Evolutionary conservation across 2,329 filamentous ascomycete genomes (phyloP).

Genomic region (Nothophoma quercina): DNA sequence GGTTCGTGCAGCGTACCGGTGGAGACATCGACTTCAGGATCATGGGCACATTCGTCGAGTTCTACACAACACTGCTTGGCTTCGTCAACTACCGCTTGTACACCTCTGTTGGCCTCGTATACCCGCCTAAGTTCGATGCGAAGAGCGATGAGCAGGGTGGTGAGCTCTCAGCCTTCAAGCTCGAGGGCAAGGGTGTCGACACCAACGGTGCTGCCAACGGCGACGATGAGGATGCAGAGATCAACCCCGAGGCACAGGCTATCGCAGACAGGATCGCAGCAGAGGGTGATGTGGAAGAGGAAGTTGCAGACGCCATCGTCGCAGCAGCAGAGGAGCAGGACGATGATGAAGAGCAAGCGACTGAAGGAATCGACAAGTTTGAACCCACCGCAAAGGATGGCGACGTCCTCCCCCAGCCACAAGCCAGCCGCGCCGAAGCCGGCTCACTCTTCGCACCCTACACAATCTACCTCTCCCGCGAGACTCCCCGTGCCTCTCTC

Average conservation of each 20-base stretch:
- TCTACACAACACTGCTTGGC: slow-evolving; percentile 94
- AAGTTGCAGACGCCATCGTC: slow-evolving; percentile 39
- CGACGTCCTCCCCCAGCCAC: slow-evolving; percentile 84
- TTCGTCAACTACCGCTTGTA: slow-evolving; percentile 98
- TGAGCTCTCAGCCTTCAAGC: slow-evolving; percentile 87
- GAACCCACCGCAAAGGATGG: slow-evolving; percentile 83
- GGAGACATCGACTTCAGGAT: slow-evolving; percentile 97
- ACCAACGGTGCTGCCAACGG: slow-evolving; percentile 36
- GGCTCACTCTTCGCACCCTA: slow-evolving; percentile 84
- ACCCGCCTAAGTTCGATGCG: slow-evolving; percentile 92
- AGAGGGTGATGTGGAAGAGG: slow-evolving; percentile 48
- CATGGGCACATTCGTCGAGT: slow-evolving; percentile 99
- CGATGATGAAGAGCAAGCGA: slow-evolving; percentile 46
- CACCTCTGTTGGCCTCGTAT: slow-evolving; percentile 88
- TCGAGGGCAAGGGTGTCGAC: slow-evolving; percentile 75
- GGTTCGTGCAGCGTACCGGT: slow-evolving; percentile 93
- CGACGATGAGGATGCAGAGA: slow-evolving; percentile 32
- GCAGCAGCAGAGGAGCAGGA: slow-evolving; percentile 24
- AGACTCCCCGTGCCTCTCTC: slow-evolving; percentile 87
- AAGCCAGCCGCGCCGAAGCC: slow-evolving; percentile 69
- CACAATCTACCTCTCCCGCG: slow-evolving; percentile 91
- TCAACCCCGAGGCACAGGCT: slow-evolving; percentile 56
- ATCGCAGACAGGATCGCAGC: slow-evolving; percentile 56
- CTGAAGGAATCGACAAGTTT: slow-evolving; percentile 82
- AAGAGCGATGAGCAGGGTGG: slow-evolving; percentile 87